Evolutionary conservation across 179 eudicot species (phyloP), one percentile per base, ranked within the genome.

Genomic region (Carnegiea gigantea): DNA sequence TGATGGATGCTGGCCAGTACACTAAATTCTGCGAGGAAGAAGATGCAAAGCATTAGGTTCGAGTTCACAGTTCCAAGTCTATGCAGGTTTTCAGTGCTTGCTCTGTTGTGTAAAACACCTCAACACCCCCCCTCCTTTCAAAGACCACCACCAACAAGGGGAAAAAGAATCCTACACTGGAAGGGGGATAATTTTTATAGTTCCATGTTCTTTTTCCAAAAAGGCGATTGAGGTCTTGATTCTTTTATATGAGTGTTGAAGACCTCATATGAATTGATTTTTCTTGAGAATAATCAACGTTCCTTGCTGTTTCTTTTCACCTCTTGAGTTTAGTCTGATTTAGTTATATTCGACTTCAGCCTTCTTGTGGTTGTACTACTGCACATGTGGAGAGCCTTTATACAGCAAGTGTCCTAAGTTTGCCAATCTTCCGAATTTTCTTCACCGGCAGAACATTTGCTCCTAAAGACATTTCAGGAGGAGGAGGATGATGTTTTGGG

Each of bases 11-110:
- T 21, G 94, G 91, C 20, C 80, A 90, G 76, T 95, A 95, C 86
- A 73, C 92, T 79, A 92, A 92, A 81, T 95, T 93, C 82, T 95
- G 99, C 23, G 98, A 95, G 84, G 98, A 93, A 81, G 99, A 95
- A 89, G 98, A 95, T 82, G 88, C 91, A 23, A 85, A 90, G 49
- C 94, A 93, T 79, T 93, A 81, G 71, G 60, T 73, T 78, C 3
- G n/a, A n/a, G n/a, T n/a, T 6, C 11, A 40, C 17, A 26, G 9
- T 40, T 76, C 23, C 17, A 54, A 51, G 82, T 11, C 40, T 70
- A 48, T 21, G 38, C n/a, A 18, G 18, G 26, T 26, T 71, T 70
- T 60, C 51, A 44, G 26, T 73, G 83, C 75, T 62, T 84, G 65
- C 26, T 76, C 44, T 75, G 33, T 21, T 21, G 2, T 60, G 67